A percentile compares a stretch with the other conserved stretches of the same genome.
phyloP scores from a whole-genome alignment of 2,329 filamentous ascomycete species.

The Myriosclerotinia curreyana region DNA sequence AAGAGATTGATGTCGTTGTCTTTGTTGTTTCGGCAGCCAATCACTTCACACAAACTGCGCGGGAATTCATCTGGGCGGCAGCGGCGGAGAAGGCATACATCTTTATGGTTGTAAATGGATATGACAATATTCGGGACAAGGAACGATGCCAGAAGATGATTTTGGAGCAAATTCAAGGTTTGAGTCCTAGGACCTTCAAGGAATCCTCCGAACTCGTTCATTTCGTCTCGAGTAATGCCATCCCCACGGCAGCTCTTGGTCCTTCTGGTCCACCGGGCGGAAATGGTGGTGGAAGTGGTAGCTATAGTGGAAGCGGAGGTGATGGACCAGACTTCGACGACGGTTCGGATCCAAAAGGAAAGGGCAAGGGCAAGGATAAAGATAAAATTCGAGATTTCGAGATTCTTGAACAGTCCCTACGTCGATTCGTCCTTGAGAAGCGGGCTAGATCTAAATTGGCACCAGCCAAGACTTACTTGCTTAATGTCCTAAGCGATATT shows the following conservation, averaged over 20 bases:
- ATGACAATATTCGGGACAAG: constrained; percentile 90
- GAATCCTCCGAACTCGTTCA: constrained; percentile 91
- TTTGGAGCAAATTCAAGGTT: constrained; percentile 76
- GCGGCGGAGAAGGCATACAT: constrained; percentile 97
- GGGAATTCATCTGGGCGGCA: constrained; percentile 94
- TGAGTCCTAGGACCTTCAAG: constrained; percentile 93
- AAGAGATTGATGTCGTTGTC: constrained; percentile 98
- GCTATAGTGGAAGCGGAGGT: constrained; percentile 53
- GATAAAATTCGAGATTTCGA: constrained; percentile 90
- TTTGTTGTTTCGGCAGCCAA: constrained; percentile 98
- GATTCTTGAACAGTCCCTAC: constrained; percentile 79
- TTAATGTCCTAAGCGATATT: constrained; percentile 89
- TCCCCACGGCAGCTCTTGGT: constrained; percentile 65
- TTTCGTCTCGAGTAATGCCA: constrained; percentile 95
- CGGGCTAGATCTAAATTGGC: constrained; percentile 92
- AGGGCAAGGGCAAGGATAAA: constrained; percentile 80
- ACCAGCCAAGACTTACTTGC: constrained; percentile 89
- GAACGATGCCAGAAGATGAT: constrained; percentile 89
- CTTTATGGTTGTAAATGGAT: constrained; percentile 98
- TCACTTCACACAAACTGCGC: constrained; percentile 96
- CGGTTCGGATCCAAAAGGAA: constrained; percentile 54
- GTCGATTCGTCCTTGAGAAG: constrained; percentile 94
- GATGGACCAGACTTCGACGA: constrained; percentile 43
- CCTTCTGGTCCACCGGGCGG: constrained; percentile 47
- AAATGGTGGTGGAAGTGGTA: constrained; percentile 52